Evolutionary conservation across 2,329 filamentous ascomycete species (phyloP), one percentile per base, ranked within the genome.

Genomic region (Dothidotthia symphoricarpi): DNA sequence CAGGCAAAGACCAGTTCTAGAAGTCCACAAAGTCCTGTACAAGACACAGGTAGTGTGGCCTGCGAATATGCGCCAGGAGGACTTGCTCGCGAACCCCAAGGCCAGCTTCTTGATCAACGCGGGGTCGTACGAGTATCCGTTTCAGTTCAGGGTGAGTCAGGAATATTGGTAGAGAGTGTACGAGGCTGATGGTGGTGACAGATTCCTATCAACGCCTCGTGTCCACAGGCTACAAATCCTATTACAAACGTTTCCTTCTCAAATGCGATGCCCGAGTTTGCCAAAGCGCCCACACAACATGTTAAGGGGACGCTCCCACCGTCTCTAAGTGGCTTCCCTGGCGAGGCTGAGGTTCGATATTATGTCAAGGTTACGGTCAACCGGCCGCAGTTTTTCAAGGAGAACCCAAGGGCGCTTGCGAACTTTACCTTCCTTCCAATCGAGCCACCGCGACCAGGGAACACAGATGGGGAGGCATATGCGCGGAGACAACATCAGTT

Each of bases 291-390:
- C 2, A 66, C 68, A 28, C 71, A 70, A 31, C 93, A 98, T 70
- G 81, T 93, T 47, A 93, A 86, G 59, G 82, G 82, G 53, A 95
- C 90, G 0, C 74, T 98, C 9, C 93, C 93, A 4, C 93, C 93
- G 0, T 94, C 89, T 4, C 72, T 97, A 36, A 86, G 79, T n/a
- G 88, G 88, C 3, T 90, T 93, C 51, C 87, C 88, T 0, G 85
- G 84, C 22, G 82, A 90, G 65, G 91, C 90, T 15, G 89, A 95
- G 67, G 90, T 97, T 43, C 80, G 83, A 52, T 98, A 98, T 69
- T 98, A 87, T 63, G 77, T 97, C 61, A 98, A 98, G 66, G 88
- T 86, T n/a, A 97, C 93, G 0, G 82, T 97, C 5, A 87, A 89
- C 57, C 77, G 89, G n/a, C 88, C 89, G 0, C 83, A 86, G 11